phyloP scores from a whole-genome alignment of 352 stramenopile genomes.

The Halophytophthora polymorphica region DNA sequence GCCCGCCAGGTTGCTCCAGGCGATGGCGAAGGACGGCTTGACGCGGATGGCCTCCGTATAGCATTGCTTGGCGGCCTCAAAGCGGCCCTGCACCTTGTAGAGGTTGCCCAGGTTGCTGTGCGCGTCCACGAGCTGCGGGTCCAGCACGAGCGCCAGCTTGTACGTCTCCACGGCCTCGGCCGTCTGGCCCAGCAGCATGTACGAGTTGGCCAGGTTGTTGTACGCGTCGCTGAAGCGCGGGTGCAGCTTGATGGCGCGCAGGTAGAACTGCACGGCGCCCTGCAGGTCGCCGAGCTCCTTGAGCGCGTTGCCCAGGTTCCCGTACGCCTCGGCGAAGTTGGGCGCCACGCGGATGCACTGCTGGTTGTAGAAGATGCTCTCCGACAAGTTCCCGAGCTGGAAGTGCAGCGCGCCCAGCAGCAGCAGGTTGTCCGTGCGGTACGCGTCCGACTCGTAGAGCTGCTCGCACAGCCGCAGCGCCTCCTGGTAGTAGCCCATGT shows the following conservation, averaged over 20 bases:
- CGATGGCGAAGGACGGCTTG: constrained; percentile 88
- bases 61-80: constrained; percentile 87
- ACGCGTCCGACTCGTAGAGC: constrained; percentile 86
- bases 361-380: constrained; percentile 95
- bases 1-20: constrained; percentile 90
- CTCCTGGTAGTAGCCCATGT: constrained; percentile 87
- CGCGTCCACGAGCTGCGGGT: constrained; percentile 90
- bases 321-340: constrained; percentile 91
- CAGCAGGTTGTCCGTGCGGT: constrained; percentile 90
- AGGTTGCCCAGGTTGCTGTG: constrained; percentile 94
- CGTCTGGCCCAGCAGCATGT: constrained; percentile 90
- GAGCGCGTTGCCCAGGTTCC: constrained; percentile 93
- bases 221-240: constrained; percentile 90
- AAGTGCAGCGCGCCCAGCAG: constrained; percentile 93
- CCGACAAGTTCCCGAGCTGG: constrained; percentile 89
- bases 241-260: constrained; percentile 91
- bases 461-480: constrained; percentile 82
- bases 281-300: constrained; percentile 91
- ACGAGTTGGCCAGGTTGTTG: constrained; percentile 90
- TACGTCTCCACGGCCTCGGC: constrained; percentile 92
- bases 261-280: constrained; percentile 91
- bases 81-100: constrained; percentile 84
- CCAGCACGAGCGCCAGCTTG: constrained; percentile 90
- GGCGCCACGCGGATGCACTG: constrained; percentile 91
- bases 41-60: constrained; percentile 90